Percentiles rank a stretch among this genome's conserved stretches.
These are phyloP conservation scores for Calocybe gambosa DNA, from an alignment of 1,284 basidiomycete genomes.

Conservation along the genomic window DNA sequence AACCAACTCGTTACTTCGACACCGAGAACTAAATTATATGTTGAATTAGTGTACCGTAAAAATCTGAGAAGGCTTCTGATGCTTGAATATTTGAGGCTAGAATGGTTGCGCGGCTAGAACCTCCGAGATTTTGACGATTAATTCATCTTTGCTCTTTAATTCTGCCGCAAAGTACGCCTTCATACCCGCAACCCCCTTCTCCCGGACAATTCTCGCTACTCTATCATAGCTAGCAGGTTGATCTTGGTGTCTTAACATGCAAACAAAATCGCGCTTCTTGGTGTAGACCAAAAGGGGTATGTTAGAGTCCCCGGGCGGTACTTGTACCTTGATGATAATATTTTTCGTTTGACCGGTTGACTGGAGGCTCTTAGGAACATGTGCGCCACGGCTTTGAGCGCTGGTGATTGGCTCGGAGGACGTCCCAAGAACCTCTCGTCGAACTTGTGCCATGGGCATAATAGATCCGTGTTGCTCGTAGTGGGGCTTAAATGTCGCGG, in stretches of 20 bases:
- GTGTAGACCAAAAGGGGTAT: slow-evolving; percentile 39
- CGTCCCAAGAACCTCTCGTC: slow-evolving; percentile 25
- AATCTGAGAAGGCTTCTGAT: too few relatives aligned
- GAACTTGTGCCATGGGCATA: not conserved
- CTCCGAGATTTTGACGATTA: slow-evolving; percentile 33
- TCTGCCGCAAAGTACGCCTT: slow-evolving; percentile 56
- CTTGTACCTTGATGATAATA: slow-evolving; percentile 50
- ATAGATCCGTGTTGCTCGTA: slow-evolving; percentile 23
- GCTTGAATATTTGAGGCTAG: too few relatives aligned
- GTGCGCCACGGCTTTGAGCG: not conserved
- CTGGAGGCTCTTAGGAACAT: not conserved
- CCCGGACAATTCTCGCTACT: slow-evolving; percentile 16
- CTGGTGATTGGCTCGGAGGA: not conserved
- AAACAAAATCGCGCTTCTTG: slow-evolving; percentile 46
- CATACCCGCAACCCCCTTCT: slow-evolving; percentile 25
- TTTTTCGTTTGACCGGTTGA: slow-evolving; percentile 24
- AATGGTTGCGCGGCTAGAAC: slow-evolving; percentile 33
- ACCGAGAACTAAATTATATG: too few relatives aligned
- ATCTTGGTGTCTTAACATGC: slow-evolving; percentile 30
- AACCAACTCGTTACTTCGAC: too few relatives aligned
- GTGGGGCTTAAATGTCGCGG: slow-evolving; percentile 39
- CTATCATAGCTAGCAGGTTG: slow-evolving; percentile 33
- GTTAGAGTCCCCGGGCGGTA: slow-evolving; percentile 26
- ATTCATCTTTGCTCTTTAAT: slow-evolving; percentile 33
- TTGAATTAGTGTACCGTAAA: too few relatives aligned